A percentile compares a stretch with the other conserved stretches of the same genome.
Evolutionary conservation across 352 stramenopile species (phyloP).

Genomic region (Pythium periplocum): DNA sequence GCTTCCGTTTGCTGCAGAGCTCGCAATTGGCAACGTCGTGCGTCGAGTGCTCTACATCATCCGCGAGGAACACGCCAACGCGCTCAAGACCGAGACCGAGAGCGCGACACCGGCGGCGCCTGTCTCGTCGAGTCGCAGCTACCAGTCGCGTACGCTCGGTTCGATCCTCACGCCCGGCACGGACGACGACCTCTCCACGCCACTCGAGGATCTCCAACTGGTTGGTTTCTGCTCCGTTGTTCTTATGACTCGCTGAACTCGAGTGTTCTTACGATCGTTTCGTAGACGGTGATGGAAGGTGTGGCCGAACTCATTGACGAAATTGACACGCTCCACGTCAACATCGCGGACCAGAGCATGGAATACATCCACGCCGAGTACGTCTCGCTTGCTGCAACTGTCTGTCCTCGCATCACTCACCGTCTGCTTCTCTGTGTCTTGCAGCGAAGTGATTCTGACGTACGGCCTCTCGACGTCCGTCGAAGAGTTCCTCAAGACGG

Average conservation of each 20-base stretch:
- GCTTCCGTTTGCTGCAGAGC: slow-evolving; percentile 26
- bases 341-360: slow-evolving; percentile 94
- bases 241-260: not conserved
- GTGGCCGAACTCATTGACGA: slow-evolving; percentile 93
- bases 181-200: slow-evolving; percentile 77
- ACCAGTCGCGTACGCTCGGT: slow-evolving; percentile 70
- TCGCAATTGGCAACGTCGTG: slow-evolving; percentile 87
- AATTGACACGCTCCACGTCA: slow-evolving; percentile 94
- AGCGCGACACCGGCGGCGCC: slow-evolving; percentile 13
- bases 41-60: slow-evolving; percentile 88
- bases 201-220: slow-evolving; percentile 77
- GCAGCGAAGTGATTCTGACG: slow-evolving; percentile 94
- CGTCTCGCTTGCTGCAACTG: slow-evolving; percentile 10
- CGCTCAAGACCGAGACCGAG: slow-evolving; percentile 42
- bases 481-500: slow-evolving; percentile 86
- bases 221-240: slow-evolving; percentile 17
- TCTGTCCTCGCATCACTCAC: too few species aligned
- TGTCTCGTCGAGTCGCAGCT: slow-evolving; percentile 35
- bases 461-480: slow-evolving; percentile 91
- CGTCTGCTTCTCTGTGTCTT: slow-evolving; percentile 1
- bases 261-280: slow-evolving; percentile 9
- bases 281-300: slow-evolving; percentile 91
- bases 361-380: slow-evolving; percentile 96
- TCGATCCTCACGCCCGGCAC: slow-evolving; percentile 78
- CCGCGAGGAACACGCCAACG: slow-evolving; percentile 80